Conservation (phyloP, 1,139 yeast species). For the Geotrichum citri-aurantii region DNA sequence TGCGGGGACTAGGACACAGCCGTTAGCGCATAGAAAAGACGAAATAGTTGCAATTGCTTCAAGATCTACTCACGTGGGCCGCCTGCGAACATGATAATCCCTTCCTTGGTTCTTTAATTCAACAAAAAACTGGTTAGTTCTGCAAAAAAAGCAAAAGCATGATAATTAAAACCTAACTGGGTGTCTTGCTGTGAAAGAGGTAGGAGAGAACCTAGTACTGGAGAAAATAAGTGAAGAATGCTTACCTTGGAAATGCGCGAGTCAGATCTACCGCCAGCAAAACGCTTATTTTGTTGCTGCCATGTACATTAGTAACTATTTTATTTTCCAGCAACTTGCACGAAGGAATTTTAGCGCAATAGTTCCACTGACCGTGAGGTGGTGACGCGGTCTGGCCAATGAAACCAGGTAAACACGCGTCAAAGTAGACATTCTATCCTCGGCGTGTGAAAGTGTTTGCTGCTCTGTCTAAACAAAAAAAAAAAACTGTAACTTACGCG, state of each 20-base stretch:
- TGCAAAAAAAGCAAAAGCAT: background rate
- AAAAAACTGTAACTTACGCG: slow-evolving; percentile 15
- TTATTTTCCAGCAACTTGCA: background rate
- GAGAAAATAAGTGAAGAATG: background rate
- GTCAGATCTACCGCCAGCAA: slow-evolving; percentile 2
- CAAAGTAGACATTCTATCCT: background rate
- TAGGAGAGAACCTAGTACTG: no score
- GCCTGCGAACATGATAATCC: background rate
- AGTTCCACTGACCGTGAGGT: background rate
- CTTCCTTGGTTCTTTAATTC: background rate
- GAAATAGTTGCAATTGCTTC: no score
- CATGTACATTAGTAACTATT: background rate
- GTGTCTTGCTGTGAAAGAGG: background rate
- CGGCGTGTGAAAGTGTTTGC: background rate
- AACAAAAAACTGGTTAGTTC: background rate
- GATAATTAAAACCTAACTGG: background rate
- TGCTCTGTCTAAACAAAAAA: background rate
- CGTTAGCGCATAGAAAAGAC: background rate
- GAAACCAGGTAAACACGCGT: background rate
- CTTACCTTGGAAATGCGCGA: slow-evolving; percentile 6
- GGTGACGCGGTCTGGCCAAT: background rate
- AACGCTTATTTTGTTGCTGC: background rate
- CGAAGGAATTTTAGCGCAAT: background rate
- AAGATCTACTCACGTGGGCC: background rate
- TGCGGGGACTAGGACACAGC: background rate